These are phyloP conservation scores for Phoenix dactylifera DNA, from an alignment of 176 grass and related monocot species.

Conservation along the genomic window DNA sequence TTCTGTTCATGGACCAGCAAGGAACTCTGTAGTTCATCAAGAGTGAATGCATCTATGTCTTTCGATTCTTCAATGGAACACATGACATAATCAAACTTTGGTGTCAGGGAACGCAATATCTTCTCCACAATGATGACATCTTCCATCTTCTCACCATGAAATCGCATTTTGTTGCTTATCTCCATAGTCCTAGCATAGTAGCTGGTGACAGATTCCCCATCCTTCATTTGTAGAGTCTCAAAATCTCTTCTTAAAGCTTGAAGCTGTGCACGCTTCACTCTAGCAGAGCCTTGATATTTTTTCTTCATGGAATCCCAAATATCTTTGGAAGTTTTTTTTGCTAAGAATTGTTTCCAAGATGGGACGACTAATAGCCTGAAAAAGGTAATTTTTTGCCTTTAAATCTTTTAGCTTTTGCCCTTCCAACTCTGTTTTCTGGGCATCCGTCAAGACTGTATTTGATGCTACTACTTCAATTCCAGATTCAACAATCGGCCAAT, in stretches of 20 bases:
- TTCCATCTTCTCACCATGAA: neutral
- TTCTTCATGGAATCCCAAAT: conserved; percentile 2
- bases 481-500: neutral
- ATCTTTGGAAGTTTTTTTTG: neutral
- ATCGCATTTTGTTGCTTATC: neutral
- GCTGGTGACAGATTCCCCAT: neutral
- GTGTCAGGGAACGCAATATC: neutral
- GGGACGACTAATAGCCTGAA: neutral
- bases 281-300: neutral
- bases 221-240: conserved; percentile 1
- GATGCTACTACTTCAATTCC: neutral
- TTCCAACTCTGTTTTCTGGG: neutral
- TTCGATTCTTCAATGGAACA: neutral
- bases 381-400: no score
- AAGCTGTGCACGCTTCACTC: conserved; percentile 1
- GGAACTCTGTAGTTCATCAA: neutral
- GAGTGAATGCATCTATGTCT: neutral
- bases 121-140: no score
- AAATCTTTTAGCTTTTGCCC: neutral
- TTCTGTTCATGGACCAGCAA: neutral
- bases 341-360: neutral
- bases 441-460: no score
- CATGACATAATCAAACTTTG: neutral
- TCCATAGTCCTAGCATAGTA: no score
- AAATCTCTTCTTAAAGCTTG: conserved; percentile 9